Conservation (phyloP, 2,329 filamentous ascomycete genomes). For the Neoscytalidium dimidiatum region DNA sequence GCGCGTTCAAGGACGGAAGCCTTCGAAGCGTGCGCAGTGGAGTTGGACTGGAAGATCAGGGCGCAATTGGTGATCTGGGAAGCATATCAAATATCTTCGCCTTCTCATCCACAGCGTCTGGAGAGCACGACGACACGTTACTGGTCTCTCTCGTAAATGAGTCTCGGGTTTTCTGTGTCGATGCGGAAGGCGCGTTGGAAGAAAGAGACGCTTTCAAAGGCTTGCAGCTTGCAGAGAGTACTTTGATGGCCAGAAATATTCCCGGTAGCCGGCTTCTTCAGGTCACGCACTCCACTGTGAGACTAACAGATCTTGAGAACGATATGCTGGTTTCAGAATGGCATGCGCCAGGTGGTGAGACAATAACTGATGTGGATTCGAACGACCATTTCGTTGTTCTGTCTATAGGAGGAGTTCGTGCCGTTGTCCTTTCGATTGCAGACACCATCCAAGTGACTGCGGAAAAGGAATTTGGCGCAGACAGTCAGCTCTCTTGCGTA, state of each 20-base stretch:
- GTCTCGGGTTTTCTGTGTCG: constrained; percentile 80
- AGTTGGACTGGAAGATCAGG: constrained; percentile 86
- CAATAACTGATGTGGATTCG: constrained; percentile 77
- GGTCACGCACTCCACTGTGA: constrained; percentile 66
- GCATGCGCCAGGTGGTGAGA: constrained; percentile 50
- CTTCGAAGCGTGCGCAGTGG: constrained; percentile 89
- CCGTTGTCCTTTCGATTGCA: constrained; percentile 68
- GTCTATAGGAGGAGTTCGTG: constrained; percentile 71
- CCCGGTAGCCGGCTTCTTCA: constrained; percentile 68
- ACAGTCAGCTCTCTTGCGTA: constrained; percentile 83
- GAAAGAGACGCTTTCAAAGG: constrained; percentile 78
- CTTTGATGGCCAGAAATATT: constrained; percentile 70
- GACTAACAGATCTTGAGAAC: constrained; percentile 63
- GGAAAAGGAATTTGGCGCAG: constrained; percentile 61
- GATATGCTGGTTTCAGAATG: constrained; percentile 60
- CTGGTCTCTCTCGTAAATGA: constrained; percentile 81
- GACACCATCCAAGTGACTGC: constrained; percentile 59
- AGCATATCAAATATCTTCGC: constrained; percentile 74
- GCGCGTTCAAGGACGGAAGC: constrained; percentile 84
- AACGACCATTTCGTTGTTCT: constrained; percentile 71
- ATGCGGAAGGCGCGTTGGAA: constrained; percentile 74
- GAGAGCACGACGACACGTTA: constrained; percentile 65
- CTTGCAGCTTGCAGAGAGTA: constrained; percentile 68
- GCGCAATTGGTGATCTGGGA: constrained; percentile 76
- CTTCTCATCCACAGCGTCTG: constrained; percentile 55